Conservation (phyloP, 208 protist species). For the Trichomonas gallinae region DNA sequence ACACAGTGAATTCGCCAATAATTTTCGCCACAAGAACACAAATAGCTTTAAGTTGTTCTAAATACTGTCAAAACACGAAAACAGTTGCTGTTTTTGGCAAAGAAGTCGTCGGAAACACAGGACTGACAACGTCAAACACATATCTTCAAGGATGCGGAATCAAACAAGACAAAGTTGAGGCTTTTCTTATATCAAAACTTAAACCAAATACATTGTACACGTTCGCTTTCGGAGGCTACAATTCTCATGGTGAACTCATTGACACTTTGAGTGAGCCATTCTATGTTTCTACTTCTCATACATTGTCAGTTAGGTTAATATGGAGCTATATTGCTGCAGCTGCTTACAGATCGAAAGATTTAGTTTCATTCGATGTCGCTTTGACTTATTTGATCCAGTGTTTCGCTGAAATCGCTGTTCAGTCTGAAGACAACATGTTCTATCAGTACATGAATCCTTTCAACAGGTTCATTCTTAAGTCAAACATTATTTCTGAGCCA, state of each 20-base stretch:
- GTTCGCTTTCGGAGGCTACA: not conserved
- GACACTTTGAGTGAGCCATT: not conserved
- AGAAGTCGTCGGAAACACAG: not conserved
- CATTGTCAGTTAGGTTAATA: not conserved
- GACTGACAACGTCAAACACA: not conserved
- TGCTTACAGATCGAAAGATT: not conserved
- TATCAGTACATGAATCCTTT: not conserved
- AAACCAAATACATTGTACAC: not conserved
- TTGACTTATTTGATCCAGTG: not conserved
- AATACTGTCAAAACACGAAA: not conserved
- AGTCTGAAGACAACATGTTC: not conserved
- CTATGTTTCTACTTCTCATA: not conserved
- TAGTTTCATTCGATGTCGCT: not conserved
- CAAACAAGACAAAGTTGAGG: not conserved
- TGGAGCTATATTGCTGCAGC: not conserved
- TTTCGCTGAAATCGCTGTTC: not conserved
- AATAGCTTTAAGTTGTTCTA: not conserved
- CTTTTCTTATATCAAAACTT: not conserved
- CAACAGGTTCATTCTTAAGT: not conserved
- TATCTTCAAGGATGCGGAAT: not conserved
- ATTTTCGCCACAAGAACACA: not conserved
- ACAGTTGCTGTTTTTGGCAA: not conserved
- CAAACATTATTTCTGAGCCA: not conserved
- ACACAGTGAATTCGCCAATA: not conserved
- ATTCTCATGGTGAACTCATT: not conserved